These are phyloP conservation scores for Erodium chrysanthum DNA, from an alignment of 441 rosid species.

Conservation along the genomic window DNA sequence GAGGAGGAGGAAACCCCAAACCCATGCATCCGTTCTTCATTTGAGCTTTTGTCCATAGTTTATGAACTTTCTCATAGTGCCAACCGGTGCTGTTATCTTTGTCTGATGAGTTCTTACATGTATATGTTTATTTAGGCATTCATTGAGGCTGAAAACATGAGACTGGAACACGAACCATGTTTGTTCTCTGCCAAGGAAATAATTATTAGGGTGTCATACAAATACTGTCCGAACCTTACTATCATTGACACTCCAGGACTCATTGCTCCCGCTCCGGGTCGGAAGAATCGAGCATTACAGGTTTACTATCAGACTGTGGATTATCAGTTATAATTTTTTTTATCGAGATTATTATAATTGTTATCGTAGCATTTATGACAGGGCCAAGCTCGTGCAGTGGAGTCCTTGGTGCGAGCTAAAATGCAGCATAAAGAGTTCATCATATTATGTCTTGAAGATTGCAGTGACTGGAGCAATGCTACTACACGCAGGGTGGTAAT, in stretches of 20 bases:
- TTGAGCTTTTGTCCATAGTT: background rate
- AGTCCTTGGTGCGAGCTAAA: slow-evolving; percentile 78
- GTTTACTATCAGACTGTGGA: slow-evolving; percentile 19
- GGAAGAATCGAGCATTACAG: slow-evolving; percentile 72
- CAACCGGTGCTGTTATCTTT: background rate
- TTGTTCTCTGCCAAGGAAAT: slow-evolving; percentile 85
- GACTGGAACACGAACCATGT: slow-evolving; percentile 61
- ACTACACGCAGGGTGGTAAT: slow-evolving; percentile 83
- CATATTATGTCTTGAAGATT: slow-evolving; percentile 86
- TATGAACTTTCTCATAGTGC: no score
- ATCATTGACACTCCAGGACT: slow-evolving; percentile 95
- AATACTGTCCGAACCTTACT: slow-evolving; percentile 82
- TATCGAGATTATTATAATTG: slow-evolving; percentile 8
- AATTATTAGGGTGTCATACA: slow-evolving; percentile 67
- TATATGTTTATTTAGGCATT: slow-evolving; percentile 35
- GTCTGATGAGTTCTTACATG: background rate
- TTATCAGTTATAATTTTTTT: background rate
- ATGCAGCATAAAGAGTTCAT: slow-evolving; percentile 94
- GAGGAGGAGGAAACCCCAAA: background rate
- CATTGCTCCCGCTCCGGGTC: slow-evolving; percentile 81
- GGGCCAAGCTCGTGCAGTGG: slow-evolving; percentile 93
- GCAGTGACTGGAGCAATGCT: slow-evolving; percentile 93
- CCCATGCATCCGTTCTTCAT: background rate
- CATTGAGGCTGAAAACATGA: slow-evolving; percentile 82
- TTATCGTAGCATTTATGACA: slow-evolving; percentile 23